Evolutionary conservation across 192 early-diverging fungal genomes (phyloP).

Genomic region (Gamsiella multidivaricata): DNA sequence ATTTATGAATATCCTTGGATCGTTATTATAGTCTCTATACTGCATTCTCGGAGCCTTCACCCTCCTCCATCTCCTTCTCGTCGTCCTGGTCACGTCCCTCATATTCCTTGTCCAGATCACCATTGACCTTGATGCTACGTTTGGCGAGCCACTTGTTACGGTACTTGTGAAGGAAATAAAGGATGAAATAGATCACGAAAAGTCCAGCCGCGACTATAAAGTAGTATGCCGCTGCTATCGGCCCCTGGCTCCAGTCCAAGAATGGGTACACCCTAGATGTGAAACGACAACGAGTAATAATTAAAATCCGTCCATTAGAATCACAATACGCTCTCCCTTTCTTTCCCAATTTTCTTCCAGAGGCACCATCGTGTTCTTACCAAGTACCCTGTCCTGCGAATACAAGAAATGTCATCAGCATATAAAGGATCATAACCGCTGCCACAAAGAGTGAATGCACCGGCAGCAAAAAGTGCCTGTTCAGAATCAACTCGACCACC

Average conservation of each 20-base stretch:
- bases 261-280: conserved; percentile 45
- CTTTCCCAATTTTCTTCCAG: no score
- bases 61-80: conserved; percentile 15
- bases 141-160: conserved; percentile 26
- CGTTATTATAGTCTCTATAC: neutral
- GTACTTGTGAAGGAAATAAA: conserved; percentile 31
- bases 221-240: conserved; percentile 28
- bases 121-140: conserved; percentile 21
- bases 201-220: conserved; percentile 28
- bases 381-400: conserved; percentile 22
- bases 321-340: no score
- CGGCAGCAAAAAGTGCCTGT: conserved; percentile 42
- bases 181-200: conserved; percentile 31
- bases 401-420: conserved; percentile 41
- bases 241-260: conserved; percentile 35
- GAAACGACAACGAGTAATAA: neutral
- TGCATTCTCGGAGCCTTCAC: neutral
- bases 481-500: conserved; percentile 35
- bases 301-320: neutral
- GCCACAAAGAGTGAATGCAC: conserved; percentile 39
- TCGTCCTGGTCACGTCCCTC: neutral
- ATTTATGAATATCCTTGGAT: neutral
- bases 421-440: conserved; percentile 41
- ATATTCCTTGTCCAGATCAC: conserved; percentile 23
- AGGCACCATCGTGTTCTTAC: conserved; percentile 16